Conservation (phyloP, 2,329 filamentous ascomycete genomes). For the Metarhizium brunneum region DNA sequence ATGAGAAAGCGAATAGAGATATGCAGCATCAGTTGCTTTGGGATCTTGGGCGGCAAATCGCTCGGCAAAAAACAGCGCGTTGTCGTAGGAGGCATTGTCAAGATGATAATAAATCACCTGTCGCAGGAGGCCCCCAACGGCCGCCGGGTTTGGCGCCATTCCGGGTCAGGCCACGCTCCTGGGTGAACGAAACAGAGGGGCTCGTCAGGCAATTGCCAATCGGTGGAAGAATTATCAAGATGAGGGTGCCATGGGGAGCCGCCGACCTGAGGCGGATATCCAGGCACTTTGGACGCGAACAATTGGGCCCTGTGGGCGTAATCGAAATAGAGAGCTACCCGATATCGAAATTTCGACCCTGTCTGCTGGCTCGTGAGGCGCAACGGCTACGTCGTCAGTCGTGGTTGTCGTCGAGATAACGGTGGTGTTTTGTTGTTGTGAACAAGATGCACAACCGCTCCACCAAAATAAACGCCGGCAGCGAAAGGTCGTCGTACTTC, state of each 20-base stretch:
- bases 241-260: slow-evolving; percentile 3
- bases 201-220: not conserved
- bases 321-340: not conserved
- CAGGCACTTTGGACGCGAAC: not conserved
- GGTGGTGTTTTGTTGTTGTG: not conserved
- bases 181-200: not conserved
- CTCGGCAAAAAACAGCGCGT: slow-evolving; percentile 89
- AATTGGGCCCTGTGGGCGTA: not conserved
- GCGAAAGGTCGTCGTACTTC: not conserved
- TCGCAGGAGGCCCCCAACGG: slow-evolving; percentile 43
- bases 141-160: slow-evolving; percentile 45
- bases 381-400: not conserved
- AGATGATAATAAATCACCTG: slow-evolving; percentile 61
- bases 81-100: slow-evolving; percentile 82
- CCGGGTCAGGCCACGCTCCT: slow-evolving; percentile 11
- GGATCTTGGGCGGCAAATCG: slow-evolving; percentile 78
- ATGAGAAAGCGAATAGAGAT: slow-evolving; percentile 78
- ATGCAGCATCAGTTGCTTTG: slow-evolving; percentile 68
- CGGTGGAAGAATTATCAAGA: not conserved
- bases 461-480: not conserved
- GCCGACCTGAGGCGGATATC: not conserved
- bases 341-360: no score
- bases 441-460: not conserved
- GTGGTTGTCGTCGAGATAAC: not conserved
- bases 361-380: not conserved